Evolutionary conservation across 1,284 basidiomycete genomes (phyloP).

Genomic region (Lentinula novae-zelandiae): DNA sequence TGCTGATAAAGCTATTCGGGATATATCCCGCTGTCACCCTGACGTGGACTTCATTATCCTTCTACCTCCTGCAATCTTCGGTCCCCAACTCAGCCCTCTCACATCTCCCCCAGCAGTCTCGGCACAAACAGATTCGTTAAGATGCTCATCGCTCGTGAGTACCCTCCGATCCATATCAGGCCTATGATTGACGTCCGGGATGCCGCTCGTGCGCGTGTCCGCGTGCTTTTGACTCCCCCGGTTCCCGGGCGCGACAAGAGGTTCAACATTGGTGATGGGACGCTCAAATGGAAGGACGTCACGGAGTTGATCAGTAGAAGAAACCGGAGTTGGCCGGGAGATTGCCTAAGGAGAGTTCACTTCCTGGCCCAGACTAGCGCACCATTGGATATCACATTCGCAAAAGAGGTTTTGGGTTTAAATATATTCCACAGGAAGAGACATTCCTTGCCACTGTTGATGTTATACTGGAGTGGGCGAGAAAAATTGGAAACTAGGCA

Average conservation of each 20-base stretch:
- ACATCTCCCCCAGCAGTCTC: neutral
- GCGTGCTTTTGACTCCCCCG: neutral
- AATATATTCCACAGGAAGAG: slow-evolving; percentile 9
- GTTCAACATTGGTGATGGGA: neutral
- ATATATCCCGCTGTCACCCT: neutral
- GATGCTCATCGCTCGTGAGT: neutral
- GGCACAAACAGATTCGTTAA: slow-evolving; percentile 4
- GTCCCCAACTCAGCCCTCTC: neutral
- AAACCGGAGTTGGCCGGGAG: slow-evolving; percentile 7
- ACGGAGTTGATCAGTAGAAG: neutral
- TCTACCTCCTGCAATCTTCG: neutral
- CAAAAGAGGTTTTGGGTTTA: slow-evolving; percentile 9
- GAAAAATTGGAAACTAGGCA: neutral
- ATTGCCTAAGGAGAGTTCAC: slow-evolving; percentile 3
- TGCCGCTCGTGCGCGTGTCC: slow-evolving; percentile 7
- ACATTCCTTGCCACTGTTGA: slow-evolving; percentile 4
- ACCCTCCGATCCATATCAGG: neutral
- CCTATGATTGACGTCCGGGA: slow-evolving; percentile 11
- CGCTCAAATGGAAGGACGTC: slow-evolving; percentile 6
- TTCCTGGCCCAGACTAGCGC: slow-evolving; percentile 1
- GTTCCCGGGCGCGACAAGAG: slow-evolving; percentile 11
- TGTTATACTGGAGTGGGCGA: slow-evolving; percentile 1
- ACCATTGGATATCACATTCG: slow-evolving; percentile 8
- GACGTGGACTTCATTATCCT: neutral
- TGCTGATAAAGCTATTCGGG: slow-evolving; percentile 11